Conservation (phyloP, 2,329 filamentous ascomycete genomes). For the Fusarium concolor region DNA sequence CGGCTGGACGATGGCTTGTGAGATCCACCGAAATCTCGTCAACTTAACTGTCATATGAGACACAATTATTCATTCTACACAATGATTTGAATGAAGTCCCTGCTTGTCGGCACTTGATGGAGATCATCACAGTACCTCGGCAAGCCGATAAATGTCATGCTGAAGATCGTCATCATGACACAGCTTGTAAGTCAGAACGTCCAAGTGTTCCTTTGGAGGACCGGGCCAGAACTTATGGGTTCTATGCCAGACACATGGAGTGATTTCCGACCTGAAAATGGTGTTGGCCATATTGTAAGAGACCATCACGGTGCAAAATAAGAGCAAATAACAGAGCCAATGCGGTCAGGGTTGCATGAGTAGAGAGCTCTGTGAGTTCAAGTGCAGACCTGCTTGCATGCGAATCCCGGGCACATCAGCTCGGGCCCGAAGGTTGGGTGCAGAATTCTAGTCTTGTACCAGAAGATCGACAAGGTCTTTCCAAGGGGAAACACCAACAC, state of each 20-base stretch:
- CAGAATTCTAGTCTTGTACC: slow-evolving; percentile 1
- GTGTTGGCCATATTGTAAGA: neutral
- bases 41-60: slow-evolving; percentile 18
- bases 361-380: neutral
- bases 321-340: neutral
- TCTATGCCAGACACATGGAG: neutral
- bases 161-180: slow-evolving; percentile 15
- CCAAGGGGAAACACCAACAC: slow-evolving; percentile 28
- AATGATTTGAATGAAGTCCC: neutral
- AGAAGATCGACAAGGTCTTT: slow-evolving; percentile 39
- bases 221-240: slow-evolving; percentile 7
- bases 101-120: slow-evolving; percentile 1
- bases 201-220: neutral
- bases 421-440: neutral
- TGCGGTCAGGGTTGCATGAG: neutral
- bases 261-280: neutral
- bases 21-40: slow-evolving; percentile 35
- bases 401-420: neutral
- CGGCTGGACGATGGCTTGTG: slow-evolving; percentile 17
- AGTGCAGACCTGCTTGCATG: neutral
- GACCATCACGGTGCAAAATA: neutral
- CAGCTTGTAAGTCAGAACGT: neutral
- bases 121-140: neutral
- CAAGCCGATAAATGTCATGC: neutral
- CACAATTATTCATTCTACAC: neutral